These are phyloP conservation scores for Pachysolen tannophilus DNA, from an alignment of 805 yeast genomes.

Conservation along the genomic window DNA sequence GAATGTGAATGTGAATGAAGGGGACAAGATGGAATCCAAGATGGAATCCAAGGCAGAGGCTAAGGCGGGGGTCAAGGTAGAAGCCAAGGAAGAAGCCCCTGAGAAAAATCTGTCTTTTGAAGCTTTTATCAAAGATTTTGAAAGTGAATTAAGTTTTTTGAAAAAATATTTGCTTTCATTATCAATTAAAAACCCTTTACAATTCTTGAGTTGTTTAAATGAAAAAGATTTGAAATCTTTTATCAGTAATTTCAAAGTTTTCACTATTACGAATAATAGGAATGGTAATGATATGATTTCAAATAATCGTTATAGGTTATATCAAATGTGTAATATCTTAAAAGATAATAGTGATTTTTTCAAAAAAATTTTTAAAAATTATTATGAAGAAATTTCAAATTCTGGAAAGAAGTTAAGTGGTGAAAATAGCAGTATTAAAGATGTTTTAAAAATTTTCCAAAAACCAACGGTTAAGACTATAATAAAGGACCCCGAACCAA, in stretches of 20 bases:
- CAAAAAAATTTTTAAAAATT: not conserved
- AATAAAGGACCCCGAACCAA: too few relatives aligned
- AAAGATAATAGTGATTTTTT: not conserved
- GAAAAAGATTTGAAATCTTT: not conserved
- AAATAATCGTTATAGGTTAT: conserved; percentile 4
- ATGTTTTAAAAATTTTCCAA: conserved; percentile 1
- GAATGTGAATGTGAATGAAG: too few relatives aligned
- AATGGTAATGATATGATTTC: not conserved
- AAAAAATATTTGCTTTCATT: conserved; percentile 1
- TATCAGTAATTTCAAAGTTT: conserved; percentile 3
- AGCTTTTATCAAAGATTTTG: conserved; percentile 1
- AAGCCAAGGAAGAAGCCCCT: not conserved
- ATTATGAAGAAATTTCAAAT: too few relatives aligned
- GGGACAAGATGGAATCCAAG: too few relatives aligned
- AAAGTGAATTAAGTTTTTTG: conserved; percentile 3
- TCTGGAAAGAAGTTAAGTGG: not conserved
- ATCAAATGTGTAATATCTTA: conserved; percentile 8
- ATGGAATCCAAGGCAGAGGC: not conserved
- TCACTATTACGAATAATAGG: conserved; percentile 3
- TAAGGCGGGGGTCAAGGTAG: not conserved
- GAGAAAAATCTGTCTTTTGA: not conserved
- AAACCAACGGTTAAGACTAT: conserved; percentile 2
- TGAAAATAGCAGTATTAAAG: not conserved
- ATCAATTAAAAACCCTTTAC: not conserved
- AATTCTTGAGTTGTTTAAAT: not conserved